Evolutionary conservation across 495 filamentous ascomycete species (phyloP).

Genomic region (Penicillium malachiteum): DNA sequence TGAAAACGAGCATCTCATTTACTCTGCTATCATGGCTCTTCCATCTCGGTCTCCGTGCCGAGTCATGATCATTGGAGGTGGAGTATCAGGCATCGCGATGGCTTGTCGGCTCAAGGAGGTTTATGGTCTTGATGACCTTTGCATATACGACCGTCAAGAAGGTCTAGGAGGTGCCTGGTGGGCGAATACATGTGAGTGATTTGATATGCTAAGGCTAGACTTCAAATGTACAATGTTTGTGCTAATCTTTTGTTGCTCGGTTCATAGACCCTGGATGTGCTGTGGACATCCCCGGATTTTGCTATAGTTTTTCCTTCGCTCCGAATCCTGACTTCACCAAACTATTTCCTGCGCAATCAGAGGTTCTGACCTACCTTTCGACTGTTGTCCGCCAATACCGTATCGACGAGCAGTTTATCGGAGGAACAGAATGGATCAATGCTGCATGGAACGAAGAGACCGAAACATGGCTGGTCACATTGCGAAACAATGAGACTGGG

Average conservation of each 20-base stretch:
- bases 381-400: constrained; percentile 1
- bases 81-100: constrained; percentile 5
- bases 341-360: neutral
- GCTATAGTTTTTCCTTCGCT: constrained; percentile 6
- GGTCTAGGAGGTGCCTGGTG: constrained; percentile 2
- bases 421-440: constrained; percentile 14
- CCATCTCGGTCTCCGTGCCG: neutral
- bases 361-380: neutral
- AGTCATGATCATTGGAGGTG: constrained; percentile 5
- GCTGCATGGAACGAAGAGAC: constrained; percentile 18
- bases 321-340: neutral
- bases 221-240: neutral
- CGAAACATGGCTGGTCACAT: constrained; percentile 14
- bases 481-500: constrained; percentile 10
- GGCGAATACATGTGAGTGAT: constrained; percentile 1
- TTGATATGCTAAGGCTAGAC: too few species aligned
- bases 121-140: neutral
- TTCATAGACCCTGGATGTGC: constrained; percentile 4
- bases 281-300: constrained; percentile 5
- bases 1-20: too few species aligned
- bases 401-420: constrained; percentile 17
- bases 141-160: neutral
- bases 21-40: neutral
- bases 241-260: neutral
- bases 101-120: constrained; percentile 1